Base-by-base conservation (phyloP, 2,329 filamentous ascomycete species). In the Gaeumannomyces sp. region DNA sequence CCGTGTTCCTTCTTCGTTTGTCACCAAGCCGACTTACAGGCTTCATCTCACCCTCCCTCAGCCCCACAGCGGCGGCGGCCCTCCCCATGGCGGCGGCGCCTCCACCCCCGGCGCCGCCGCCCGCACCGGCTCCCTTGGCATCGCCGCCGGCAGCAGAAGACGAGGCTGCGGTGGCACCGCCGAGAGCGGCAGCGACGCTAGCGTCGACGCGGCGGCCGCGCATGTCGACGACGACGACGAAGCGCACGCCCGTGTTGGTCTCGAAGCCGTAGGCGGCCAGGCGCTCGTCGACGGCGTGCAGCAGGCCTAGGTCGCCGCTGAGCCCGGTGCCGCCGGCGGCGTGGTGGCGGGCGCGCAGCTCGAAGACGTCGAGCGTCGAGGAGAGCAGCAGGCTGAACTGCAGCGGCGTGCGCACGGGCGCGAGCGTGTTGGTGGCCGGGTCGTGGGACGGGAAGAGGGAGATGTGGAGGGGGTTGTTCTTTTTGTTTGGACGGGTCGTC, bases 381-480 rank as follows among this genome's bases (percentile, higher is more conserved):
- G 93, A 95, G 67, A 98, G 87, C 61, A 97, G 85, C 71, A 98
- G 93, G 50, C 91, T 92, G 80, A 95, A 97, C 74, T 97, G 92
- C 14, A 98, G 85, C n/a, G 87, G 83, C 25, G 89, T 89, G 71
- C 89, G 88, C 69, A 90, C 79, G 50, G 85, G 84, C 29, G 69
- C 68, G 70, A 81, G 79, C 64, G 77, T 79, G 76, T 82, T 79
- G 69, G 81, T 82, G 63, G 82, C 69, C 61, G 83, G 78, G 73
- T 85, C 81, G 81, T 91, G 85, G 60, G 89, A 90, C 63, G 92
- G 90, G 77, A 97, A 97, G 74, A 96, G 87, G 67, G 92, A 88
- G 71, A 97, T 91, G 79, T 98, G 94, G 69, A 98, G 89, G 66
- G 94, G 95, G 74, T 97, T 97, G 80, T 98, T 96, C 93, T 98